Conservation (phyloP, 805 yeast genomes). For the Pichia ethanolica region DNA sequence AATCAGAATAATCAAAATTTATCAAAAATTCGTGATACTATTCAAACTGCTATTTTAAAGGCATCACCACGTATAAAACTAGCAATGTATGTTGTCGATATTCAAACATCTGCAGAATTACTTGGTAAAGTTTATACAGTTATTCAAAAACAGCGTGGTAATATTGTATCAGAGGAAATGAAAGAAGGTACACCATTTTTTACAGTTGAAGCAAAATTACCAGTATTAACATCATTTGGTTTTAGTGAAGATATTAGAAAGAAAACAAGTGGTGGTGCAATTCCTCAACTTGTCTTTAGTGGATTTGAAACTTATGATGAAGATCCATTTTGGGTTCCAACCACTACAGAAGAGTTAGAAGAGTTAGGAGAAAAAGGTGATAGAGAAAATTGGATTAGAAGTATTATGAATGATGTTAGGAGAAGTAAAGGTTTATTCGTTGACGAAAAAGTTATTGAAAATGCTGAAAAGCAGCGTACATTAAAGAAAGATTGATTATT, state of each 20-base stretch:
- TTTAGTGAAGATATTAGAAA: constrained; percentile 92
- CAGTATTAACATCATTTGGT: constrained; percentile 95
- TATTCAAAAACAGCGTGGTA: constrained; percentile 81
- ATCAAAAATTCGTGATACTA: constrained; percentile 64
- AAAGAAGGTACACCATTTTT: constrained; percentile 98
- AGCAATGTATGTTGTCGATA: constrained; percentile 91
- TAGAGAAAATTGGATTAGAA: constrained; percentile 81
- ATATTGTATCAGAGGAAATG: constrained; percentile 84
- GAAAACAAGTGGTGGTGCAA: constrained; percentile 93
- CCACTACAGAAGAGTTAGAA: constrained; percentile 92
- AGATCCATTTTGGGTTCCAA: constrained; percentile 99
- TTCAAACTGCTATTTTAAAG: constrained; percentile 61
- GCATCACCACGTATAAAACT: constrained; percentile 88
- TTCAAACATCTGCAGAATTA: constrained; percentile 91
- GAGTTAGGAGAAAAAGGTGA: constrained; percentile 81
- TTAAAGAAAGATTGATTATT: constrained; percentile 52
- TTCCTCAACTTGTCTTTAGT: constrained; percentile 86
- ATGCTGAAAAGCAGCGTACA: constrained; percentile 92
- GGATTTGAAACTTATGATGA: constrained; percentile 82
- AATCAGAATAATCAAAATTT: constrained; percentile 40
- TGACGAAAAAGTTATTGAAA: constrained; percentile 82
- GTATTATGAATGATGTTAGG: constrained; percentile 76
- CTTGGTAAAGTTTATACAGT: constrained; percentile 94
- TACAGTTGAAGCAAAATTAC: constrained; percentile 74
- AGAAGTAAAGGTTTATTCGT: constrained; percentile 83